These are phyloP conservation scores for Coemansia sp. DNA, from an alignment of 192 early-diverging fungal species.

Conservation along the genomic window DNA sequence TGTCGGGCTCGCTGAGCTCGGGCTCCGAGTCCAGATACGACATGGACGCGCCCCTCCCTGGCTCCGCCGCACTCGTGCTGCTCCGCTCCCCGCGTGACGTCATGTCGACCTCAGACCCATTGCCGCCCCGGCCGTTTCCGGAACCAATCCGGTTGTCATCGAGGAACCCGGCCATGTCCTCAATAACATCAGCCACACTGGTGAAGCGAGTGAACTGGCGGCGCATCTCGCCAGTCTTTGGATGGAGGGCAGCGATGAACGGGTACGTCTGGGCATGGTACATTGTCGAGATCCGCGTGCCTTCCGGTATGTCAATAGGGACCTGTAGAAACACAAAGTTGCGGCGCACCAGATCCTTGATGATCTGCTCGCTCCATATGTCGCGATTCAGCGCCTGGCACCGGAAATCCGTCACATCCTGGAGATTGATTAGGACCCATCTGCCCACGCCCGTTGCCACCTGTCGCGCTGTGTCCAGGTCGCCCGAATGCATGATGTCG, in stretches of 20 bases:
- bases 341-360: conserved; percentile 70
- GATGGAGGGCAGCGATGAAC: conserved; percentile 84
- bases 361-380: conserved; percentile 75
- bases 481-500: conserved; percentile 77
- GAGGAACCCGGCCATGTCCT: conserved; percentile 61
- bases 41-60: no score
- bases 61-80: neutral
- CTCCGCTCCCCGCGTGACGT: neutral
- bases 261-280: conserved; percentile 71
- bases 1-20: conserved; percentile 22
- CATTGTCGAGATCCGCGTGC: conserved; percentile 61
- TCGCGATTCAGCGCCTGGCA: conserved; percentile 91
- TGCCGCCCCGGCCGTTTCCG: conserved; percentile 3
- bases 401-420: conserved; percentile 75
- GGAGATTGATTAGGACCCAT: conserved; percentile 84
- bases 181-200: conserved; percentile 61
- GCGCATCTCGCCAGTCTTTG: conserved; percentile 82
- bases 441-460: conserved; percentile 56
- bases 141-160: conserved; percentile 4
- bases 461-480: conserved; percentile 66
- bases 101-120: conserved; percentile 52
- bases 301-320: conserved; percentile 60
- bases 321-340: conserved; percentile 87
- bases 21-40: conserved; percentile 13
- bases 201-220: conserved; percentile 58